Base-by-base conservation (phyloP, 164 flowering plant genomes). In the Nymphaea thermarum region DNA sequence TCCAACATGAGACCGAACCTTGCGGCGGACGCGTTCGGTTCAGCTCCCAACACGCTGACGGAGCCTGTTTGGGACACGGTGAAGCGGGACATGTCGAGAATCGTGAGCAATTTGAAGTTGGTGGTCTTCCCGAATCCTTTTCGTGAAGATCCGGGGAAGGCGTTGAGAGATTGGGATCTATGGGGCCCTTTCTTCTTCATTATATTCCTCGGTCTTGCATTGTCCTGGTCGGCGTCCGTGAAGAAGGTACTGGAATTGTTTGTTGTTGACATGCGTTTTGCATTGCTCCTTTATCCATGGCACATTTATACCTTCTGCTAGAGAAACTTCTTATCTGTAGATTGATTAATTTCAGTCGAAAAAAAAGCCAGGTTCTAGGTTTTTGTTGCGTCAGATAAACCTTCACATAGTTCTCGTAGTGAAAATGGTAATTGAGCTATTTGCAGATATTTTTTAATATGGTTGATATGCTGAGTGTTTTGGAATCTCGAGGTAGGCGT, bases 161-260 rank as follows among this genome's bases (percentile, higher is more conserved):
- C 98, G 17, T 65, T 94, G 77, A 79, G 97, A 70, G 98, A 94
- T 85, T 94, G 98, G 98, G 98, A 94, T 84, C 90, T 91, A 2
- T 94, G 98, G 98, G 98, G 98, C 2, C 98, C 98, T 0, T 94
- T 94, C 67, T 91, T 94, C 89, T 94, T 94, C 80, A 91, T 94
- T 62, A 93, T 94, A 42, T 94, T 94, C 71, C 82, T 94, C 43
- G 98, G 98, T 3, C 91, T 94, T 42, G 71, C 82, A 42, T 79
- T 91, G 66, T 94, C 98, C 0, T 94, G 98, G 98, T 94, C 98
- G 12, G 98, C 98, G 2, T 91, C 97, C 0, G 93, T 91, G 51
- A 90, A 90, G 83, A 94, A 91, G 96, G 98, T 94, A 42, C 36
- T 71, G 73, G 60, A 47, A 47, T 47, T 47, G 7, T 47, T 47